Evolutionary conservation across 768 basidiomycete species (phyloP), one percentile per base, ranked within the genome.

Genomic region (Mycena rosella): DNA sequence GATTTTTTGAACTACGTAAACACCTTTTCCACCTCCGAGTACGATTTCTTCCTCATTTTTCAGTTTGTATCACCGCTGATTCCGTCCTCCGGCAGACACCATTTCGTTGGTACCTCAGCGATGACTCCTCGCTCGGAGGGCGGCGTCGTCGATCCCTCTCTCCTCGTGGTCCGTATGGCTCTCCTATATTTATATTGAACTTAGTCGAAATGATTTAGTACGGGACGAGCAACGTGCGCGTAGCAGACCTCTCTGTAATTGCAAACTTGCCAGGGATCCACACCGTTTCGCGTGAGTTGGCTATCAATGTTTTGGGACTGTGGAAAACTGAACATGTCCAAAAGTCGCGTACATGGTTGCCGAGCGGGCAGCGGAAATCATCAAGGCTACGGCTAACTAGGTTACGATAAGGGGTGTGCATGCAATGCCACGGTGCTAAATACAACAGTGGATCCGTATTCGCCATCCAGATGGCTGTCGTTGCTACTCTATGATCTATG

Each of bases 191-290:
- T 18, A 11, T 17, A 18, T 29, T 57, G 29, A 56, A 2, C 26
- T 51, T 13, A 49, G 8, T 8, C n/a, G 26, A 14, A 4, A 27
- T n/a, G 13, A 10, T 34, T 6, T 29, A 69, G 67, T 83, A 84
- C 63, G 83, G 82, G 15, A 82, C 81, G 1, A 70, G 65, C 27
- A 84, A 84, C 61, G 36, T 85, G 15, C 79, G 84, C 9, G 82
- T 85, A 29, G 82, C 78, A 11, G 83, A 84, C 64, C 60, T 80
- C 2, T 81, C 80, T 11, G 64, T 83, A 49, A 57, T 81, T 5
- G 81, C 82, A 5, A 65, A 79, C 45, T 77, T 77, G 13, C 67
- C 78, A 29, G 73, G 73, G 1, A 70, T 75, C 13, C 78, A 78
- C 58, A 74, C 76, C n/a, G 61, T 61, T 13, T 60, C 62, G n/a